Base-by-base conservation (phyloP, 1,139 yeast species). In the Petasospora rhodanensis region DNA sequence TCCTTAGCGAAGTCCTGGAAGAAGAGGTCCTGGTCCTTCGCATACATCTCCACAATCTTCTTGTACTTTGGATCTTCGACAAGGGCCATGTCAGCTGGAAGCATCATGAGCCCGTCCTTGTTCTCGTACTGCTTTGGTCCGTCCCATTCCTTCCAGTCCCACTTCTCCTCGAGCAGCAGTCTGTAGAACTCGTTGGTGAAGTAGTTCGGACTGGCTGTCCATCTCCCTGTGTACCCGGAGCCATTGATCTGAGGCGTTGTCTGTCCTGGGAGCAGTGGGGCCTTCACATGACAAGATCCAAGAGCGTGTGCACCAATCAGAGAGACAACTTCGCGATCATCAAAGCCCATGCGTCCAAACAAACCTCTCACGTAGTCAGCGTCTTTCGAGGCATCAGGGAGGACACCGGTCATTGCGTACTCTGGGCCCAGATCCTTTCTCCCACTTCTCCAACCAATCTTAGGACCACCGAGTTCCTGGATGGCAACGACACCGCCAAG, bases 171-270 rank as follows among this genome's bases (percentile, higher is more conserved):
- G 46, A 86, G 62, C 47, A 89, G 71, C 52, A 84, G 70, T 42
- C 74, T 77, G 66, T 62, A 89, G 61, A 82, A 86, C 47, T 82
- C 91, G 59, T 85, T 86, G 48, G 91, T 78, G 60, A 89, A 84
- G 60, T 73, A 66, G 47, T 87, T 87, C 50, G 86, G 84, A 24
- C 87, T 79, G 38, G 89, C 91, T 37, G 91, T 93, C 97, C 97
- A 89, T 32, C 95, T 95, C 31, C 96, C 96, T 42, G 82, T 93
- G 57, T 66, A 89, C 3, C 96, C 96, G 10, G 81, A 70, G 18
- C 51, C 54, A 18, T 43, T 38, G 6, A 47, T 44, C 17, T 65
- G 54, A 28, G 61, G 51, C 30, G 58, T 54, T 25, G 52, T 48
- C 17, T 37, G 40, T n/a, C 43, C 46, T 26, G 50, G 50, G 14